Evolutionary conservation across 78 protist species (phyloP).

Genomic region (Dictyostelium intermedium): DNA sequence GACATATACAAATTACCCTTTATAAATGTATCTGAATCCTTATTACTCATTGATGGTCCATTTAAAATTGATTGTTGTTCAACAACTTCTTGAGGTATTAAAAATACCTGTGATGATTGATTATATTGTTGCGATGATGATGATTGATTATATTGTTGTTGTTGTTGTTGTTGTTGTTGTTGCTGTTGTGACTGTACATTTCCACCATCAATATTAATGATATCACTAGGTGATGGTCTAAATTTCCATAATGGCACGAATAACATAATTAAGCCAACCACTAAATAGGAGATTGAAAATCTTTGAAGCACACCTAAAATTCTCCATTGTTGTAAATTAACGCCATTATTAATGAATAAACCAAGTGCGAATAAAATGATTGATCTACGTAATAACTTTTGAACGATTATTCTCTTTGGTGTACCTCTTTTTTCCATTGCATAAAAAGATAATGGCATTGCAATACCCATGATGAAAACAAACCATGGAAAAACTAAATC

Average conservation of each 20-base stretch:
- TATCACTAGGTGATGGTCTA: neutral
- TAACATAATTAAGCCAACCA: conserved; percentile 43
- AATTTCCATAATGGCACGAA: conserved; percentile 56
- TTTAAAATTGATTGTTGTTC: neutral
- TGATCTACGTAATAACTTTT: conserved; percentile 50
- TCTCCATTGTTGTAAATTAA: conserved; percentile 60
- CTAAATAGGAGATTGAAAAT: conserved; percentile 79
- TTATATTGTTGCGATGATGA: neutral
- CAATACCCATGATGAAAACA: conserved; percentile 86
- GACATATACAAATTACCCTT: neutral
- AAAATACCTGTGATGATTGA: neutral
- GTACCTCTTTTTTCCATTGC: conserved; percentile 58
- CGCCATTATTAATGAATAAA: conserved; percentile 72
- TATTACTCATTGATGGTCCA: neutral
- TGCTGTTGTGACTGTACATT: neutral
- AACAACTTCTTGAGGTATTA: neutral
- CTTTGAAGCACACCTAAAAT: conserved; percentile 89
- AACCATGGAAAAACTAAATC: conserved; percentile 93
- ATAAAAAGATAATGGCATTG: conserved; percentile 84
- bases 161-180: neutral
- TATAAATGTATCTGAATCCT: neutral
- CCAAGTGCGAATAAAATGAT: conserved; percentile 77
- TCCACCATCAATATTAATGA: neutral
- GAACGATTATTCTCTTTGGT: neutral
- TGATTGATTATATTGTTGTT: neutral